Evolutionary conservation across 371 early-diverging fungal species (phyloP), one percentile per base, ranked within the genome.

Genomic region (Fennellomyces sp.): DNA sequence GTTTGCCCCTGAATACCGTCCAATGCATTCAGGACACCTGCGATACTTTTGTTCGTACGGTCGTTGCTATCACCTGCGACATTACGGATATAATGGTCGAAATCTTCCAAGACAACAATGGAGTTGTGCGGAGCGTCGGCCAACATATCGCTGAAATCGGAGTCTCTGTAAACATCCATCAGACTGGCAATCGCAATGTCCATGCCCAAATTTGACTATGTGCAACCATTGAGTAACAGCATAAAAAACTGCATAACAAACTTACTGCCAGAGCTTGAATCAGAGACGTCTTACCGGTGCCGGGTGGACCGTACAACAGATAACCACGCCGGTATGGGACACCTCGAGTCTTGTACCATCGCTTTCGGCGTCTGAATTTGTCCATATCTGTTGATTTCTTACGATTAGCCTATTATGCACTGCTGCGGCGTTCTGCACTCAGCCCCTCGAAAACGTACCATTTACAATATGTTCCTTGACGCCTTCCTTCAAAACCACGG

Each of bases 31-130:
- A 95, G 73, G 12, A 93, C 65, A 31, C 74, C 70, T 21, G 64
- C 54, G 68, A 67, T 66, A 8, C 54, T 54, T 7, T 58, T 31
- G 51, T 59, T 30, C 64, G 63, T 63, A 26, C 30, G 21, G 45
- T 26, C 35, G 6, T 75, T 72, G 70, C 82, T 68, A 68, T 81
- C 64, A 17, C 38, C 17, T 63, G 82, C 36, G 61, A 80, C 61
- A 64, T 60, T 27, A 53, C 58, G 61, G 53, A 49, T 58, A 52
- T 48, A 75, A 21, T 68, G 97, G 3, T 99, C 97, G 52, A 99
- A 87, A 70, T 99, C 99, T 73, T 99, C 99, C 50, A 99, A 87
- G 54, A 99, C 78, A 26, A 98, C 73, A 17, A 99, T 76, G 47
- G 93, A 89, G 26, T 97, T 68, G n/a, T 85, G 81, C 13, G 99